These are phyloP conservation scores for Poa annua DNA, from an alignment of 176 grass and related monocot species.

Conservation along the genomic window DNA sequence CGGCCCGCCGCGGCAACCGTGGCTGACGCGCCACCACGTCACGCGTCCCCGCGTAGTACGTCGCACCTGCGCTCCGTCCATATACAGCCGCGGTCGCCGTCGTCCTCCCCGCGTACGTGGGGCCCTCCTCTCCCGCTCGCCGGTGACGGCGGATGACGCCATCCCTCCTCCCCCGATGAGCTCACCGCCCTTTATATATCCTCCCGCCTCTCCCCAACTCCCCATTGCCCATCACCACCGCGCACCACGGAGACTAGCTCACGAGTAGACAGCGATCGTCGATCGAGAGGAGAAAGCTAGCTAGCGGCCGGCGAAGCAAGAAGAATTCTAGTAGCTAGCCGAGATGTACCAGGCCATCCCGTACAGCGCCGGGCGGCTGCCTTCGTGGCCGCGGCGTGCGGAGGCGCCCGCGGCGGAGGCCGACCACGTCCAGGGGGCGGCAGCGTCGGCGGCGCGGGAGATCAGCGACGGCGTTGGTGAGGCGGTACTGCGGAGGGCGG, in stretches of 20 bases:
- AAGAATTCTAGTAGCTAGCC: background rate
- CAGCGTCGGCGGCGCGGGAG: background rate
- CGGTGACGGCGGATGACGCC: constrained; percentile 33
- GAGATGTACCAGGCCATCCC: constrained; percentile 85
- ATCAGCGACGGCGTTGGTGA: background rate
- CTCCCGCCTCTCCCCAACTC: background rate
- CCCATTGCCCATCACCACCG: background rate
- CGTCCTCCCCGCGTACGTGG: constrained; percentile 25
- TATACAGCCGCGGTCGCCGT: constrained; percentile 10
- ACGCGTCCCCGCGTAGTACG: background rate
- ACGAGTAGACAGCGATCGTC: background rate
- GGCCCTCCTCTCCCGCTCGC: background rate
- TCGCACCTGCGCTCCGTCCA: background rate
- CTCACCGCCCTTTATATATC: constrained; percentile 49
- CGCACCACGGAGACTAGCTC: background rate
- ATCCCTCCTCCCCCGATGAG: background rate
- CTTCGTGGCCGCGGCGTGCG: background rate
- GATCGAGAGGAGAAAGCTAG: background rate
- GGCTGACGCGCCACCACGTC: constrained; percentile 55
- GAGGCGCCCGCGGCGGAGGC: background rate
- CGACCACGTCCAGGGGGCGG: background rate
- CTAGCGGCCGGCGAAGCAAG: background rate
- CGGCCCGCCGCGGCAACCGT: constrained; percentile 35
- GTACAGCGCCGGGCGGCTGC: constrained; percentile 53
- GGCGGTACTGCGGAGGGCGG: constrained; percentile 50